Conservation (phyloP, 345 rosid genomes). For the Cardiospermum halicacabum region DNA sequence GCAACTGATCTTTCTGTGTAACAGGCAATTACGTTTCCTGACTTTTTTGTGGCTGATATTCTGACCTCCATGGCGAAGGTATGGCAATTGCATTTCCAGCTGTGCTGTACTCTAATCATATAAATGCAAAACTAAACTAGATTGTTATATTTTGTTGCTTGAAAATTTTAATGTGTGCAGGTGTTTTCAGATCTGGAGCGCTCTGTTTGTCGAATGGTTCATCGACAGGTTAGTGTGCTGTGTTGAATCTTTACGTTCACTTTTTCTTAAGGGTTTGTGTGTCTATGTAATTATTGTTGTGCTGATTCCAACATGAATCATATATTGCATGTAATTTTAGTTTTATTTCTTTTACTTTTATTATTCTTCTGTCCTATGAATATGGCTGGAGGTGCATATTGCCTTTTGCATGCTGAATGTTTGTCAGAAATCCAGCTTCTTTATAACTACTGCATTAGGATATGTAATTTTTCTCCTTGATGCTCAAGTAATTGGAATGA, state of each 20-base stretch:
- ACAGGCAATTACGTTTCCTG: constrained; percentile 92
- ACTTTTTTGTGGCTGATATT: constrained; percentile 96
- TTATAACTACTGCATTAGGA: not conserved
- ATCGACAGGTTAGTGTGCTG: constrained; percentile 60
- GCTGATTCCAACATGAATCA: not conserved
- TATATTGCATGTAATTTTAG: not conserved
- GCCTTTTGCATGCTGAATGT: not conserved
- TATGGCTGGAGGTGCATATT: not conserved
- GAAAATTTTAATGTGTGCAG: constrained; percentile 42
- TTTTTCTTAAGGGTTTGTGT: constrained; percentile 1
- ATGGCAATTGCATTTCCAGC: no score
- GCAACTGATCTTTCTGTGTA: constrained; percentile 12
- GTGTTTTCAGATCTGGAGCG: constrained; percentile 96
- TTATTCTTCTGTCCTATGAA: not conserved
- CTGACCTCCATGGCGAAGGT: constrained; percentile 98
- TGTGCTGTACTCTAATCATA: not conserved
- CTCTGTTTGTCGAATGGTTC: constrained; percentile 93
- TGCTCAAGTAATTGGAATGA: constrained; percentile 4
- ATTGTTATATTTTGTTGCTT: constrained; percentile 11
- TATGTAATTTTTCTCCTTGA: not conserved
- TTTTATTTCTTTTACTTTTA: not conserved
- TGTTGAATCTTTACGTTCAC: not conserved
- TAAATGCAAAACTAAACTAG: not conserved
- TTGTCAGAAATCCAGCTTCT: not conserved
- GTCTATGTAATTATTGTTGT: not conserved